phyloP scores from a whole-genome alignment of 2,329 filamentous ascomycete genomes.

The Arthrobotrys sphaeroides region DNA sequence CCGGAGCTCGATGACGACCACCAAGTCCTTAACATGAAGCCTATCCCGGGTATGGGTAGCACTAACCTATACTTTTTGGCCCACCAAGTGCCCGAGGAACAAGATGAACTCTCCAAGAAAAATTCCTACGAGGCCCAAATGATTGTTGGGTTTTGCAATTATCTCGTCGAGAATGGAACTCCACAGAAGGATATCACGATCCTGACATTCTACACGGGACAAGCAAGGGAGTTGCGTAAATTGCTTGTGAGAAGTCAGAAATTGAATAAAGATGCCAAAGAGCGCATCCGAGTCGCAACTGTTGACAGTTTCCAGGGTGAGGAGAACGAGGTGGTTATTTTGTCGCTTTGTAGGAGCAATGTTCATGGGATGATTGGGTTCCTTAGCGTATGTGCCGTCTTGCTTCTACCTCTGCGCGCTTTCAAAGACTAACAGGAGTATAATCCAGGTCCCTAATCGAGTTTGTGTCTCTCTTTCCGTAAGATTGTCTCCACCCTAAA shows the following conservation, averaged over 20 bases:
- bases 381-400: constrained; percentile 65
- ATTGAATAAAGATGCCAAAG: constrained; percentile 57
- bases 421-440: neutral
- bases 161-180: constrained; percentile 76
- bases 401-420: neutral
- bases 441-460: constrained; percentile 64
- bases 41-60: constrained; percentile 72
- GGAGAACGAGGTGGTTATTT: constrained; percentile 82
- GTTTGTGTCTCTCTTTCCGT: constrained; percentile 70
- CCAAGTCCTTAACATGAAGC: constrained; percentile 66
- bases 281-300: constrained; percentile 72
- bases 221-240: constrained; percentile 72
- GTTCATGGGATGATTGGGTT: constrained; percentile 73
- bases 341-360: constrained; percentile 82
- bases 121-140: constrained; percentile 80
- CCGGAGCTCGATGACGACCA: constrained; percentile 68
- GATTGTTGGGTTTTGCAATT: constrained; percentile 75
- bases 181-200: constrained; percentile 74
- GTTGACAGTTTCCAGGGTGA: constrained; percentile 93
- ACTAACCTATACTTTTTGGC: constrained; percentile 67
- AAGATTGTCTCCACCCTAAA: neutral
- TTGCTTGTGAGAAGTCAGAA: constrained; percentile 62
- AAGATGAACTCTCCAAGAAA: constrained; percentile 72
- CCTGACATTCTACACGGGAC: constrained; percentile 87
- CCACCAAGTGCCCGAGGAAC: constrained; percentile 60